Base-by-base conservation (phyloP, 345 rosid genomes). In the Corchorus capsularis region DNA sequence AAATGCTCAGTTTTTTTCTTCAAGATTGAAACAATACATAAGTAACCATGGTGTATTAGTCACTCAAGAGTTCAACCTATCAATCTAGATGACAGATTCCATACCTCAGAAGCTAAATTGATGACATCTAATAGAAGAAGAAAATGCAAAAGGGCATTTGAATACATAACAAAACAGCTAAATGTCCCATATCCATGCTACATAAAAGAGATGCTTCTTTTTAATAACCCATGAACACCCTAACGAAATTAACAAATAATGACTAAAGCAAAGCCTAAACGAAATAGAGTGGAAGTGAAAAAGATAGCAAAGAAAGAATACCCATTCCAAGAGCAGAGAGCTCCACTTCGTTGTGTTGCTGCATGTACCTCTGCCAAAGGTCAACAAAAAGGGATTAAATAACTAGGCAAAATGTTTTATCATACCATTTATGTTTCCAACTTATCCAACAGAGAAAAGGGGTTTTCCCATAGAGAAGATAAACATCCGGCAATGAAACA, bases 301-400 rank as follows among this genome's bases (percentile, higher is more conserved):
- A 3, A 5, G 11, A 19, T 4, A 54, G 46, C 65, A 43, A 63
- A 53, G 35, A 57, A 72, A 70, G 22, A 37, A 52, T 87, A 89
- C 93, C 91, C 93, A 89, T 89, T 79, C 97, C 94, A 77, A 92
- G 82, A 68, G 94, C 97, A 45, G 94, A 92, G 45, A 92, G 90
- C 65, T 89, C 93, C 74, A 89, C 93, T 57, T 87, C 91, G 64
- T 61, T 80, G 80, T 86, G 83, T 72, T 87, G 93, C 83, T 87
- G 91, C 90, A 89, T 90, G 72, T 92, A 92, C 85, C 94, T 90
- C 97, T 91, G 92, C 84, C 65, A 81, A 77, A 11, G 62, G 1
- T 52, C 63, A 67, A 15, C 61, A 55, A 41, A 50, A 16, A 27
- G 11, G 60, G 8, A 5, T 63, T 63, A 64, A 52, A 71, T 35